Conservation (phyloP, 306 rosid genomes). For the Quillaja saponaria region DNA sequence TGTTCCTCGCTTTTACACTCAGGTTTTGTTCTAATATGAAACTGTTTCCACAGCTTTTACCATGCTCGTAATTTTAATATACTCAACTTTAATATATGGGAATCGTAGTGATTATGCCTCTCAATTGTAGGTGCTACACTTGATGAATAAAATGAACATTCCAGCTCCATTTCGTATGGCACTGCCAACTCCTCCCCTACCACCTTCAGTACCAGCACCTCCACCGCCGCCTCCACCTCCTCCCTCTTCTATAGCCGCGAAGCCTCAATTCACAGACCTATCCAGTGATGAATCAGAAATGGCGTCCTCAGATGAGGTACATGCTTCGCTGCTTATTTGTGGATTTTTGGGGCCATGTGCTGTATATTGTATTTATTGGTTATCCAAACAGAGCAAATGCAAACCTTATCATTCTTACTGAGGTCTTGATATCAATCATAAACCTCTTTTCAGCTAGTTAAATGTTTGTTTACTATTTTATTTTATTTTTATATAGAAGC, state of each 20-base stretch:
- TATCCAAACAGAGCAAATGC: too few species aligned
- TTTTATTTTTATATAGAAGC: too few species aligned
- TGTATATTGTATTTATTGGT: too few species aligned
- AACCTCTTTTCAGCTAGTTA: too few species aligned
- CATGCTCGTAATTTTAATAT: constrained; percentile 12
- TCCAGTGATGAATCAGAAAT: constrained; percentile 91
- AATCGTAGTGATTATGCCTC: constrained; percentile 32
- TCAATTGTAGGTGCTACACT: constrained; percentile 72
- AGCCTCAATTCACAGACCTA: constrained; percentile 46
- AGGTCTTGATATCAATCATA: too few species aligned
- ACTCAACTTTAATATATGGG: constrained; percentile 18
- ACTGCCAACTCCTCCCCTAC: constrained; percentile 93
- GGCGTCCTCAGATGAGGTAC: constrained; percentile 96
- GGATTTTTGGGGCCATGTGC: too few species aligned
- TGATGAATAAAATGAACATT: constrained; percentile 98
- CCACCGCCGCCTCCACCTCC: constrained; percentile 50
- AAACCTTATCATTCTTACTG: too few species aligned
- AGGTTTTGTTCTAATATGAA: constrained; percentile 49
- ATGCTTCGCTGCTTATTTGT: too few species aligned
- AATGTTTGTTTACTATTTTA: too few species aligned
- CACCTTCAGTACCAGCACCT: constrained; percentile 60
- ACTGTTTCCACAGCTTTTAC: constrained; percentile 24
- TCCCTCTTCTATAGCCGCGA: constrained; percentile 40
- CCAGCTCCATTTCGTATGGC: constrained; percentile 98
- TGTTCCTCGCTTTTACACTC: constrained; percentile 93